Base-by-base conservation (phyloP, 805 yeast species). In the Zygoascus flipseniorum region DNA sequence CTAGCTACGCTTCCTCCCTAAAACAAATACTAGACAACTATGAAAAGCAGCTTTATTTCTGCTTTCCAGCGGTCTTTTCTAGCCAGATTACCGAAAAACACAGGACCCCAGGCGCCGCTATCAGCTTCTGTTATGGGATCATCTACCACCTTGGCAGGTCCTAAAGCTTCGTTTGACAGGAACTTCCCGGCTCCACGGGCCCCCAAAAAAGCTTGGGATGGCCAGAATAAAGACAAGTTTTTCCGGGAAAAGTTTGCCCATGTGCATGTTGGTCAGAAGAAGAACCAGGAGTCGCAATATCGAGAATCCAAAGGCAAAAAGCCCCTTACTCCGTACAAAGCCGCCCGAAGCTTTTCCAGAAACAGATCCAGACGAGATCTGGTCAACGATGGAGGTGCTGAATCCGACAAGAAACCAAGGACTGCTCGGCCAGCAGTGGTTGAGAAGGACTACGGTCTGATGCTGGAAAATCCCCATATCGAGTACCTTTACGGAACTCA, bases 401-500 rank as follows among this genome's bases (percentile, higher is more conserved):
- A 10, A 8, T 13, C 16, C 9, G 5, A n/a, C 8, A 23, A 35
- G 19, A 35, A 37, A 11, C 43, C 44, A 2, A 16, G 48, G 32
- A 3, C 32, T 19, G 2, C 19, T 31, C 28, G 28, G 28, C 28
- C 28, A 3, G 23, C 35, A 11, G 14, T 23, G 16, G 43, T 4
- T 11, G 26, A 8, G 19, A 18, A 31, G 18, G 16, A 28, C 16
- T 26, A 47, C 16, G 18, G 18, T 31, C 16, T 18, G 16, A 31
- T 14, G n/a, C 26, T 41, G 31, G 52, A 43, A 18, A 20, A 42
- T 28, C 47, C 46, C 16, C 20, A 11, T 9, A 31, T 39, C 18
- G 52, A 89, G 62, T 84, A 83, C 63, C 68, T 89, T 2, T 88
- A 76, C 63, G 97, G 97, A 8, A 81, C 84, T 0, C 83, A 85